Evolutionary conservation across 164 flowering plant genomes (phyloP).

Genomic region (Amborella trichopoda): DNA sequence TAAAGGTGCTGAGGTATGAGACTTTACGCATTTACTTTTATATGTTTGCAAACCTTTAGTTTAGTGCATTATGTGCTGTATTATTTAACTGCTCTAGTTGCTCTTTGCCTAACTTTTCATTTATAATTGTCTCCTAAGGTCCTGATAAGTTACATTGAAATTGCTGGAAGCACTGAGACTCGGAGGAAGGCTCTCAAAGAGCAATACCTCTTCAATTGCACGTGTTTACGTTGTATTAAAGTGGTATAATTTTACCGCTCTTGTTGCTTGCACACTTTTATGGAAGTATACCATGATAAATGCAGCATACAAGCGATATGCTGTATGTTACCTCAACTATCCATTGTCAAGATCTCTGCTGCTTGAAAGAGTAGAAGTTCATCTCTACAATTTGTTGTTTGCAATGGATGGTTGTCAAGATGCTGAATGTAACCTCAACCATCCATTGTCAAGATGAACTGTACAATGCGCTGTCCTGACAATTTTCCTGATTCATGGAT

Average conservation of each 20-base stretch:
- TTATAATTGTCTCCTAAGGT: slow-evolving; percentile 45
- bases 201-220: slow-evolving; percentile 73
- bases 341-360: no score
- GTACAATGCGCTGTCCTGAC: no score
- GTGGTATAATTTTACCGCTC: slow-evolving; percentile 36
- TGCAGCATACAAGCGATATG: no score
- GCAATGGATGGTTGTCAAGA: no score
- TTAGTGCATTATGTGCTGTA: not conserved
- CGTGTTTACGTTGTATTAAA: slow-evolving; percentile 64
- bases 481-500: no score
- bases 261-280: no score
- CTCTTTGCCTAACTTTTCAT: slow-evolving; percentile 1
- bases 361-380: no score
- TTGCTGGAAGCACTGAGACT: slow-evolving; percentile 84
- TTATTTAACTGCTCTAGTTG: not conserved
- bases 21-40: not conserved
- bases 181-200: slow-evolving; percentile 78
- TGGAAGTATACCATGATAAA: no score
- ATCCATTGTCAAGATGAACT: no score
- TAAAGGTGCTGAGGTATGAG: slow-evolving; percentile 68
- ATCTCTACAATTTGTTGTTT: no score
- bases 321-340: no score
- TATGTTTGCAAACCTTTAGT: not conserved
- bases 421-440: no score
- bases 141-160: slow-evolving; percentile 78